Conservation (phyloP, 176 grass and related monocot genomes). For the Carex myosuroides region DNA sequence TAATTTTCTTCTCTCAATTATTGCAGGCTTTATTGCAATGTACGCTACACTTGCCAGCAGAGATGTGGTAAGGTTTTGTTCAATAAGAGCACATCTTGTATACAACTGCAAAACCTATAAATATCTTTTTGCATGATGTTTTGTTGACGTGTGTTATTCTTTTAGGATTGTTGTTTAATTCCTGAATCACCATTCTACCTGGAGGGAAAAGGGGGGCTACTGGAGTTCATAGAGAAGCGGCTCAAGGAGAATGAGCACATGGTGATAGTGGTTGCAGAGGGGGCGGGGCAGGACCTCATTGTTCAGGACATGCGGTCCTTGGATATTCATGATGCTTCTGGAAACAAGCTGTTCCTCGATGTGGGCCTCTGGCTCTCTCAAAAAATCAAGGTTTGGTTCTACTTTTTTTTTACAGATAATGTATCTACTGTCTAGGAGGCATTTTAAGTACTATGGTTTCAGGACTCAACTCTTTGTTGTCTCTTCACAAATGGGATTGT, state of each 20-base stretch:
- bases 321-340: conserved; percentile 78
- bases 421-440: conserved; percentile 26
- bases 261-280: conserved; percentile 96
- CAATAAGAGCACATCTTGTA: not conserved
- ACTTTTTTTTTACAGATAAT: conserved; percentile 13
- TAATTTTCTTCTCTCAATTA: conserved; percentile 5
- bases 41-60: conserved; percentile 94
- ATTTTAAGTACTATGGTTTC: not conserved
- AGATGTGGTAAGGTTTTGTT: conserved; percentile 66
- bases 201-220: conserved; percentile 88
- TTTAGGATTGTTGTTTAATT: conserved; percentile 92
- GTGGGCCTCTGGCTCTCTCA: conserved; percentile 94
- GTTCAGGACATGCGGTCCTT: conserved; percentile 60
- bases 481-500: not conserved
- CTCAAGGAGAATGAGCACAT: conserved; percentile 91
- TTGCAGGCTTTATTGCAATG: conserved; percentile 90
- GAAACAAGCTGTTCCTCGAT: conserved; percentile 93
- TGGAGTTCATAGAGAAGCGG: conserved; percentile 69
- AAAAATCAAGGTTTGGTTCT: conserved; percentile 77
- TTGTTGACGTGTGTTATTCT: conserved; percentile 5
- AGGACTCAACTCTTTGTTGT: not conserved
- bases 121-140: conserved; percentile 3
- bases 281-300: conserved; percentile 91
- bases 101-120: not conserved
- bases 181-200: conserved; percentile 86